A percentile compares a stretch with the other conserved stretches of the same genome.
Evolutionary conservation across 164 flowering plant genomes (phyloP).

Genomic region (Nymphaea colorata): DNA sequence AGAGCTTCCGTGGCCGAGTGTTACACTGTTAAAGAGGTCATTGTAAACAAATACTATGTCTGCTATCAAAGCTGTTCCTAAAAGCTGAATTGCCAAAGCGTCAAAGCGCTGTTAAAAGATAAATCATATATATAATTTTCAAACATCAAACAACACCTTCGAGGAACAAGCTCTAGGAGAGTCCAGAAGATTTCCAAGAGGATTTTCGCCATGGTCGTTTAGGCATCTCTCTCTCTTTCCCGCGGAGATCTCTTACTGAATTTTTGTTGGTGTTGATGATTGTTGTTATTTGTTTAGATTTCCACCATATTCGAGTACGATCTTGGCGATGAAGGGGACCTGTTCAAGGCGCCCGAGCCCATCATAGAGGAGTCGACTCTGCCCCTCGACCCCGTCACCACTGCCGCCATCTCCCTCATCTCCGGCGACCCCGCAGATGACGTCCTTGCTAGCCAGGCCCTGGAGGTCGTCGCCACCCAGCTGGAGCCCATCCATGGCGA

Average conservation of each 20-base stretch:
- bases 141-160: not conserved
- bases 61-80: too few relatives aligned
- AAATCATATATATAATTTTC: too few relatives aligned
- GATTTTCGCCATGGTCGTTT: not conserved
- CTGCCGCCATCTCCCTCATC: slow-evolving; percentile 73
- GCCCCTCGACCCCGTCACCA: slow-evolving; percentile 41
- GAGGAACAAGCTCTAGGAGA: not conserved
- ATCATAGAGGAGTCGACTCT: slow-evolving; percentile 31
- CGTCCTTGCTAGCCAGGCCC: slow-evolving; percentile 43
- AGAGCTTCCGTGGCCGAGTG: too few relatives aligned
- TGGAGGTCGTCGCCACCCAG: slow-evolving; percentile 28
- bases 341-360: slow-evolving; percentile 77
- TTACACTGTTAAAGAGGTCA: too few relatives aligned
- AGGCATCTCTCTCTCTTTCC: not conserved
- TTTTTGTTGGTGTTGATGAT: not conserved
- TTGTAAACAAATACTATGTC: too few relatives aligned
- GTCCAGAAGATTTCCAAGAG: not conserved
- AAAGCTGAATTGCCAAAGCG: too few relatives aligned
- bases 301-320: slow-evolving; percentile 62
- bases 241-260: not conserved
- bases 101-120: too few relatives aligned
- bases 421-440: slow-evolving; percentile 43
- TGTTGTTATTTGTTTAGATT: slow-evolving; percentile 9
- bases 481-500: slow-evolving; percentile 41
- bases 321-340: slow-evolving; percentile 73